Evolutionary conservation across 2,329 filamentous ascomycete genomes (phyloP), one percentile per base, ranked within the genome.

Genomic region (Alternaria arborescens): DNA sequence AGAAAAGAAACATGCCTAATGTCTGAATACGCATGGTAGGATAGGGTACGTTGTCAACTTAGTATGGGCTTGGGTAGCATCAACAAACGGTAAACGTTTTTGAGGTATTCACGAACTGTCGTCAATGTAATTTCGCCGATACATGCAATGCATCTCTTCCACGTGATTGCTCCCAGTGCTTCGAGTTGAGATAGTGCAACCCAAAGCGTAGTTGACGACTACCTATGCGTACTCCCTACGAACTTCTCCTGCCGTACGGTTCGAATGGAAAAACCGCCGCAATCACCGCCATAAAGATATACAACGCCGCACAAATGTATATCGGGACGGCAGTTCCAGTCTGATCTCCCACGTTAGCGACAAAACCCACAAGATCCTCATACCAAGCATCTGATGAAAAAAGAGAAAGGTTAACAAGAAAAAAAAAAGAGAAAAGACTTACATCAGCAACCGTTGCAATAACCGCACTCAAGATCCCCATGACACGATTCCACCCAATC

Each of bases 381-480:
- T 10, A 40, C 5, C n/a, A 2, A 8, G n/a, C n/a, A 20, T 8
- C 3, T 11, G 8, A 8, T 10, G 10, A 14, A 40, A 8, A 20
- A 10, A 20, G 24, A 26, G 24, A 26, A 26, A 8, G 6, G 24
- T 26, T 26, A 2, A 14, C 8, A 40, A 40, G 18, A n/a, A 10
- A 8, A 40, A 18, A 20, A 11, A 12, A 6, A 2, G 41, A 20
- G 14, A 36, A 3, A 12, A 50, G n/a, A 76, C 77, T 71, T 38
- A 78, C 76, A 69, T 89, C 78, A 0, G 87, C 86, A 32, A 82
- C 83, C 0, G 86, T 88, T 0, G 87, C 89, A 32, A 93, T 86
- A 8, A 92, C 84, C 0, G 90, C 89, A 10, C 86, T 89, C 54
- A 92, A 68, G 44, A 93, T 91, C 2, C 90, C 90, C 90, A 92